A percentile compares a stretch with the other conserved stretches of the same genome.
These are phyloP conservation scores for Alternaria sp. DNA, from an alignment of 2,329 filamentous ascomycete genomes.

Conservation along the genomic window DNA sequence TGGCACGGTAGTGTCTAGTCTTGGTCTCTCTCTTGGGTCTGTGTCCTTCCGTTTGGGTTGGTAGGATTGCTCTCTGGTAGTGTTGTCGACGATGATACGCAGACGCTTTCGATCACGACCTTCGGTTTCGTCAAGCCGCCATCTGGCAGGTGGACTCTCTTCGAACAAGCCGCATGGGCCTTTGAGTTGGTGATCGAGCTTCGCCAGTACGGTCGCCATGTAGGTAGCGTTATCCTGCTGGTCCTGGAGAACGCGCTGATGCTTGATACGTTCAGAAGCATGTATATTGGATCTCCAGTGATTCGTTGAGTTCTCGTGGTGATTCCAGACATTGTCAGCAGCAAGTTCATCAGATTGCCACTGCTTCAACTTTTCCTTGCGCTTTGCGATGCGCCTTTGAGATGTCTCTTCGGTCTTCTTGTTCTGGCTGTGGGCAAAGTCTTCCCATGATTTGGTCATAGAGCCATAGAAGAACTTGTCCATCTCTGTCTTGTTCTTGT, in stretches of 20 bases:
- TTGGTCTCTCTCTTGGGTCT: slow-evolving; percentile 58
- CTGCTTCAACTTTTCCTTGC: slow-evolving; percentile 80
- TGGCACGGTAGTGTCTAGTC: slow-evolving; percentile 56
- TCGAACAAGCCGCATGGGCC: slow-evolving; percentile 84
- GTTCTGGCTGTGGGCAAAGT: slow-evolving; percentile 86
- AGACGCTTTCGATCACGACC: slow-evolving; percentile 94
- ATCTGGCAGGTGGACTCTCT: slow-evolving; percentile 70
- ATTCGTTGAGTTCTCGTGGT: slow-evolving; percentile 86
- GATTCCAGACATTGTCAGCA: slow-evolving; percentile 74
- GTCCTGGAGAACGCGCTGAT: slow-evolving; percentile 88
- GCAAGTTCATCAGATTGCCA: slow-evolving; percentile 77
- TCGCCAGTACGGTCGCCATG: slow-evolving; percentile 76
- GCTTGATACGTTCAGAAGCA: slow-evolving; percentile 87
- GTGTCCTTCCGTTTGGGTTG: slow-evolving; percentile 83
- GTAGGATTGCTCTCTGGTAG: slow-evolving; percentile 72
- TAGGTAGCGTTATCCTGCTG: slow-evolving; percentile 89
- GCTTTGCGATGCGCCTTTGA: slow-evolving; percentile 72
- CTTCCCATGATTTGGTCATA: slow-evolving; percentile 85
- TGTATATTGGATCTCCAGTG: slow-evolving; percentile 98
- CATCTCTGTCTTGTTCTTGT: slow-evolving; percentile 78
- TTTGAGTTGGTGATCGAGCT: slow-evolving; percentile 78
- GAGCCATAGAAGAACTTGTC: slow-evolving; percentile 83
- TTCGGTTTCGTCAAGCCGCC: slow-evolving; percentile 95
- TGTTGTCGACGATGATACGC: slow-evolving; percentile 81
- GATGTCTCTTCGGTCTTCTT: slow-evolving; percentile 78